phyloP scores from a whole-genome alignment of 2,329 filamentous ascomycete genomes.

The Aspergillus aculeatus region DNA sequence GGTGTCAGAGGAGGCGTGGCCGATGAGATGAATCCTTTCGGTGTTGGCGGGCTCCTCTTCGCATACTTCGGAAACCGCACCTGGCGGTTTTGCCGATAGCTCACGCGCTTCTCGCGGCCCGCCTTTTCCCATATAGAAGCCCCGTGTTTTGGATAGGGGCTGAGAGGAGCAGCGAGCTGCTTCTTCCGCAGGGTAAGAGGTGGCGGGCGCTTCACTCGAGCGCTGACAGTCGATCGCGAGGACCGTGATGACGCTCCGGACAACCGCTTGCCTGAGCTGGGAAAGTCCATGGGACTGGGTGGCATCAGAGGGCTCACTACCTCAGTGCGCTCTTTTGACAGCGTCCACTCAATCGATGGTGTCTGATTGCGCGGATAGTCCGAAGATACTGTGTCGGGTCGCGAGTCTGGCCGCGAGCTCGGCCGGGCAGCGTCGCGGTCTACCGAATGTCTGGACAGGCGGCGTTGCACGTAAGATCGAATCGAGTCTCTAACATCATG shows the following conservation, averaged over 20 bases:
- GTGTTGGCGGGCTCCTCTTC: constrained; percentile 5
- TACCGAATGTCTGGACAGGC: constrained; percentile 26
- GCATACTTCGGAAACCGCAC: constrained; percentile 23
- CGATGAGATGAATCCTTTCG: constrained; percentile 9
- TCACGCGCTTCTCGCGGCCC: constrained; percentile 25
- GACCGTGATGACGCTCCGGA: constrained; percentile 18
- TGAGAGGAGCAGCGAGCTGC: constrained; percentile 35
- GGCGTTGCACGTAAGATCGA: constrained; percentile 35
- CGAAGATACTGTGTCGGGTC: constrained; percentile 15
- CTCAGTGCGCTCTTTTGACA: constrained; percentile 17
- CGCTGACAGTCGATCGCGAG: constrained; percentile 16
- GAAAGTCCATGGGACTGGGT: constrained; percentile 7
- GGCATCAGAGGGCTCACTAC: constrained; percentile 6
- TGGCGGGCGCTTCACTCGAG: constrained; percentile 6
- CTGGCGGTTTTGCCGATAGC: constrained; percentile 18
- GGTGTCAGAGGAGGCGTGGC: constrained; percentile 19
- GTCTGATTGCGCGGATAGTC: constrained; percentile 10
- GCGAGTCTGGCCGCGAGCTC: constrained; percentile 10
- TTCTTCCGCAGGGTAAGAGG: constrained; percentile 11
- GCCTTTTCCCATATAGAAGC: constrained; percentile 35
- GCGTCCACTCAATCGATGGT: constrained; percentile 8
- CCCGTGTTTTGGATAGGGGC: constrained; percentile 40
- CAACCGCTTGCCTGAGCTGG: constrained; percentile 9
- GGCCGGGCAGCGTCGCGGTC: constrained; percentile 20
- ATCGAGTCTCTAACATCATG: constrained; percentile 35